Base-by-base conservation (phyloP, 352 stramenopile species). In the Globisporangium acanthophoron region DNA sequence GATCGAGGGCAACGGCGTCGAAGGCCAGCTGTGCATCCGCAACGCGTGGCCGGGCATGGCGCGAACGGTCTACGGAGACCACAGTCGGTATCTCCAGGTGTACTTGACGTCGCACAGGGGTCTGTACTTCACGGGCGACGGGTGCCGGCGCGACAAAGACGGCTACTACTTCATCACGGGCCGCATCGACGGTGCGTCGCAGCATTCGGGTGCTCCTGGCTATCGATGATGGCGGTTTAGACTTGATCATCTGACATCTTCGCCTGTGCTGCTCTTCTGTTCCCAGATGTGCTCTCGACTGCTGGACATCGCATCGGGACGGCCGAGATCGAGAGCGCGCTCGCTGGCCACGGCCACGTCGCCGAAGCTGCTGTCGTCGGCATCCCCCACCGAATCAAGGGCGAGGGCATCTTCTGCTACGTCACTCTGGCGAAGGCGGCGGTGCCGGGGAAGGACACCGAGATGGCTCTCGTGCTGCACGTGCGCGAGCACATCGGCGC, bases 141-240 rank as follows among this genome's bases (percentile, higher is more conserved):
- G 93, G 24, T 86, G 71, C 59, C 74, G 70, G 43, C 80, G 90
- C 29, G 93, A 98, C 65, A 79, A 84, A 49, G 96, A 99, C 64
- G 97, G 97, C 33, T 99, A 97, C 76, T 97, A 98, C 76, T 99
- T 97, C 71, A 99, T 99, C 69, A 99, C 96, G 41, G 97, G 97
- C 3, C 91, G 97, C 52, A 97, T 99, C 46, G 96, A 99, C 70
- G 72, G 71, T 80, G 61, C 33, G 57, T 50, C 53, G 18, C 43
- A 9, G 6, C 33, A 27, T 27, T 39, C 33, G 41, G 20, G n/a
- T 59, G 33, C 1, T 15, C 27, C 20, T n/a, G 15, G 27, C 5
- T 37, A 15, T 31, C 6, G 44, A 39, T 16, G 29, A 35, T 59
- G 44, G 58, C 37, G 4, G 3, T 2, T 43, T 12, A 18, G 13